Evolutionary conservation across 495 filamentous ascomycete genomes (phyloP).

Genomic region (Cryomyces minteri): DNA sequence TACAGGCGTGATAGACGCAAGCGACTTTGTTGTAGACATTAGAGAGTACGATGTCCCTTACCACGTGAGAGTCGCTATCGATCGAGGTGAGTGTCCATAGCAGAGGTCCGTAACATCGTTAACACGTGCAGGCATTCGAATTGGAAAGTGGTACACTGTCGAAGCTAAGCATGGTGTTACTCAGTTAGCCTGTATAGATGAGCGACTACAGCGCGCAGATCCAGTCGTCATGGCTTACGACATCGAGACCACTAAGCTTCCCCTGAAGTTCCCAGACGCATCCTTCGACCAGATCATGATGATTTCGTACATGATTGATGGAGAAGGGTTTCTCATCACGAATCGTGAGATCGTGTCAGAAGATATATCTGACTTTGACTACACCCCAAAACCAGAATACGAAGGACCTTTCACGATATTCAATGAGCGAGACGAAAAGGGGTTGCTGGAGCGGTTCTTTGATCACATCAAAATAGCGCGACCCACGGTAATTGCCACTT

Average conservation of each 20-base stretch:
- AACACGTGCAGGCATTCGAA: constrained; percentile 56
- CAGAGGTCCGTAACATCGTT: not conserved
- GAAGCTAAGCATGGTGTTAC: constrained; percentile 83
- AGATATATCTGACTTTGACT: constrained; percentile 95
- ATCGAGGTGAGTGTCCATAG: constrained; percentile 42
- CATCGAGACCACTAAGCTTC: constrained; percentile 95
- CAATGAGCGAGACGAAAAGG: constrained; percentile 91
- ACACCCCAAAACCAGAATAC: constrained; percentile 93
- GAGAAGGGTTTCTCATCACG: constrained; percentile 93
- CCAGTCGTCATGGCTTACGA: constrained; percentile 94
- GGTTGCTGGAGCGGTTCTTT: constrained; percentile 79
- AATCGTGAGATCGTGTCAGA: constrained; percentile 97
- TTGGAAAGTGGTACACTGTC: constrained; percentile 94
- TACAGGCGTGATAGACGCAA: constrained; percentile 70
- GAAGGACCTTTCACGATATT: constrained; percentile 89
- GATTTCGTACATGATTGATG: constrained; percentile 99
- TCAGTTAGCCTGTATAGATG: constrained; percentile 67
- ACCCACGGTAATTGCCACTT: constrained; percentile 93
- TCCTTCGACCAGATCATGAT: constrained; percentile 98
- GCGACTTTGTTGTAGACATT: constrained; percentile 97
- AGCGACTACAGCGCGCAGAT: constrained; percentile 73
- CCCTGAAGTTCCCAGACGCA: constrained; percentile 95
- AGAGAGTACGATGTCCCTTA: constrained; percentile 98
- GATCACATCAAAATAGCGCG: constrained; percentile 86
- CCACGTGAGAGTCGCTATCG: constrained; percentile 96